phyloP scores from a whole-genome alignment of 1,284 basidiomycete species.

The Moniliella sp. region DNA sequence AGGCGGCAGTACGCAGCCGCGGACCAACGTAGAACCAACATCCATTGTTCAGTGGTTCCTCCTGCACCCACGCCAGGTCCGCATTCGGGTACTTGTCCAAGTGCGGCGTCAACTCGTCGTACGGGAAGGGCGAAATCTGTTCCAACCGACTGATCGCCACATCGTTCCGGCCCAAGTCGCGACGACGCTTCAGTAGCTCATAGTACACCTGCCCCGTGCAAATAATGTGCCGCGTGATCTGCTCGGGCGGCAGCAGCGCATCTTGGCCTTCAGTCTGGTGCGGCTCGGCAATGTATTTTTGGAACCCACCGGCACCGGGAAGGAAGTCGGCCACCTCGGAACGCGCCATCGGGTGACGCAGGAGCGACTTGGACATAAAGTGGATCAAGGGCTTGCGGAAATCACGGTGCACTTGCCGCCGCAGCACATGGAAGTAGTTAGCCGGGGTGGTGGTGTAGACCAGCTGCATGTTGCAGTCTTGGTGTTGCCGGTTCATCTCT shows the following conservation, averaged over 20 bases:
- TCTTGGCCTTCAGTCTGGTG: constrained; percentile 42
- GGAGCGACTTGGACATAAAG: constrained; percentile 7
- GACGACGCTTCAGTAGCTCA: constrained; percentile 45
- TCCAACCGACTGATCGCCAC: constrained; percentile 82
- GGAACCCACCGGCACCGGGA: constrained; percentile 81
- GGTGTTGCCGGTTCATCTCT: constrained; percentile 81
- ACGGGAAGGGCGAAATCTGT: constrained; percentile 85
- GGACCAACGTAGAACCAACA: constrained; percentile 69
- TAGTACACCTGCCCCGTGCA: constrained; percentile 69
- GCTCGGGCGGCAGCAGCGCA: constrained; percentile 53
- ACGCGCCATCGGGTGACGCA: constrained; percentile 43
- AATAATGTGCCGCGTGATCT: constrained; percentile 76
- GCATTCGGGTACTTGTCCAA: constrained; percentile 82
- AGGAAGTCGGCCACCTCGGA: constrained; percentile 48
- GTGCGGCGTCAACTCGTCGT: too few relatives aligned
- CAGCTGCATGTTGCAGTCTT: constrained; percentile 90
- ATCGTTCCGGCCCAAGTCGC: constrained; percentile 46
- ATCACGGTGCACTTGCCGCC: constrained; percentile 59
- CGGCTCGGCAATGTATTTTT: constrained; percentile 71
- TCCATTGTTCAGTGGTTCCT: constrained; percentile 58
- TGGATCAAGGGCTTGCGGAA: constrained; percentile 48
- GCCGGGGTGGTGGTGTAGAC: constrained; percentile 65
- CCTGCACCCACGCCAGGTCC: constrained; percentile 71
- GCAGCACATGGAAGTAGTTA: constrained; percentile 67
- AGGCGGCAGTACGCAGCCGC: constrained; percentile 36